phyloP scores from a whole-genome alignment of 192 early-diverging fungal genomes.

The Geranomyces michiganensis region DNA sequence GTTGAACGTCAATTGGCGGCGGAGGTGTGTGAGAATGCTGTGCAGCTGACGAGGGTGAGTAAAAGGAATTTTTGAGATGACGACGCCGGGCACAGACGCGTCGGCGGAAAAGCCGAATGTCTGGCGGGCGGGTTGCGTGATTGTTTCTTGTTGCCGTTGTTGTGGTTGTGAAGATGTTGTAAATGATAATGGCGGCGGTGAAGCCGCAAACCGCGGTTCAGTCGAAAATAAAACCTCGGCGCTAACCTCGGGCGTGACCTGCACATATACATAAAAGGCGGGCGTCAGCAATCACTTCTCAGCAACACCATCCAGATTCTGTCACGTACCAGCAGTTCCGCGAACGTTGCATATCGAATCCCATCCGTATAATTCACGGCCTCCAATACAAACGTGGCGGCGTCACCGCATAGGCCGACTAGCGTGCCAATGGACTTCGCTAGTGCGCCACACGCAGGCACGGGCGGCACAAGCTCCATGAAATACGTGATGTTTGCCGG shows the following conservation, averaged over 20 bases:
- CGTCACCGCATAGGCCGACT: not conserved
- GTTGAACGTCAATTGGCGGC: conserved; percentile 52
- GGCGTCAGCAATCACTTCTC: not conserved
- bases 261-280: not conserved
- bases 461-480: conserved; percentile 10
- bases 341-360: conserved; percentile 7
- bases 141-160: no score
- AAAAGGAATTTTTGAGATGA: conserved; percentile 27
- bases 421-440: not conserved
- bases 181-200: not conserved
- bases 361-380: not conserved
- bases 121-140: not conserved
- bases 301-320: not conserved
- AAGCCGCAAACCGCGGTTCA: not conserved
- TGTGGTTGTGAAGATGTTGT: no score
- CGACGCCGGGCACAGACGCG: conserved; percentile 4
- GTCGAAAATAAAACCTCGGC: not conserved
- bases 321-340: conserved; percentile 24
- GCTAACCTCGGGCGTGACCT: not conserved
- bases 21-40: conserved; percentile 35
- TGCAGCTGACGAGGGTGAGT: conserved; percentile 18
- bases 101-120: not conserved
- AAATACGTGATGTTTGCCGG: conserved; percentile 11
- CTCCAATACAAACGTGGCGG: not conserved
- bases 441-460: not conserved